Percentiles rank a stretch among this genome's conserved stretches.
Conservation (phyloP, 2,329 filamentous ascomycete species). For the Fusarium ramigenum region DNA sequence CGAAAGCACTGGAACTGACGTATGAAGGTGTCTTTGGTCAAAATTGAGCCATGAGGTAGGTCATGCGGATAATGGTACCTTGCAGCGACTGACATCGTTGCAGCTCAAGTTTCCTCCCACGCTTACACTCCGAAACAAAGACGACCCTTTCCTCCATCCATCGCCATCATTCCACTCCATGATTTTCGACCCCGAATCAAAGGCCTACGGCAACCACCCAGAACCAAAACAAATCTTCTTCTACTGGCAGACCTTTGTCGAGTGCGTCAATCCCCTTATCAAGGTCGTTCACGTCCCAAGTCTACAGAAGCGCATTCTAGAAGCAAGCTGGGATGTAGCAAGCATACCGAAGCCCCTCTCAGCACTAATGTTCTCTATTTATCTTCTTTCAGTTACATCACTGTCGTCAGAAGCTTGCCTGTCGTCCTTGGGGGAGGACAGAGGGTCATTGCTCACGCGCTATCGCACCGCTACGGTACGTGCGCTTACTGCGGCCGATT, state of each 20-base stretch:
- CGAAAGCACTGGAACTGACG: fast-evolving
- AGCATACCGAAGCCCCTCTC: slow-evolving; percentile 23
- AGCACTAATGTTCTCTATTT: slow-evolving; percentile 44
- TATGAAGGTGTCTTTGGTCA: slow-evolving; percentile 34
- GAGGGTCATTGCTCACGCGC: slow-evolving; percentile 18
- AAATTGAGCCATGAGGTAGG: slow-evolving; percentile 29
- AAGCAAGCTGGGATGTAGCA: slow-evolving; percentile 42
- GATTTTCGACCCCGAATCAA: not conserved
- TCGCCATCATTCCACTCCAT: slow-evolving; percentile 16
- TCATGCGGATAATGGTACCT: fast-evolving
- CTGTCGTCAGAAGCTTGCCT: slow-evolving; percentile 32
- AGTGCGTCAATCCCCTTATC: slow-evolving; percentile 45
- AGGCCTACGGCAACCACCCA: slow-evolving; percentile 36
- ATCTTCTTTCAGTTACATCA: slow-evolving; percentile 39
- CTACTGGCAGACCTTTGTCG: slow-evolving; percentile 48
- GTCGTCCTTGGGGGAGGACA: slow-evolving; percentile 22
- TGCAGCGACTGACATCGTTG: not conserved
- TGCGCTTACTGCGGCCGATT: slow-evolving; percentile 39
- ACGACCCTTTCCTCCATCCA: slow-evolving; percentile 31
- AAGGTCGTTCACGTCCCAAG: slow-evolving; percentile 48
- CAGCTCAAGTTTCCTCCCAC: slow-evolving; percentile 41
- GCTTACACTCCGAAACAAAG: slow-evolving; percentile 26
- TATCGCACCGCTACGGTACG: slow-evolving; percentile 40
- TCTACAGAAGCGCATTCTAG: slow-evolving; percentile 44
- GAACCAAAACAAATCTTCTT: slow-evolving; percentile 44